Base-by-base conservation (phyloP, 108 stramenopile genomes). In the Bacterosira constricta region DNA sequence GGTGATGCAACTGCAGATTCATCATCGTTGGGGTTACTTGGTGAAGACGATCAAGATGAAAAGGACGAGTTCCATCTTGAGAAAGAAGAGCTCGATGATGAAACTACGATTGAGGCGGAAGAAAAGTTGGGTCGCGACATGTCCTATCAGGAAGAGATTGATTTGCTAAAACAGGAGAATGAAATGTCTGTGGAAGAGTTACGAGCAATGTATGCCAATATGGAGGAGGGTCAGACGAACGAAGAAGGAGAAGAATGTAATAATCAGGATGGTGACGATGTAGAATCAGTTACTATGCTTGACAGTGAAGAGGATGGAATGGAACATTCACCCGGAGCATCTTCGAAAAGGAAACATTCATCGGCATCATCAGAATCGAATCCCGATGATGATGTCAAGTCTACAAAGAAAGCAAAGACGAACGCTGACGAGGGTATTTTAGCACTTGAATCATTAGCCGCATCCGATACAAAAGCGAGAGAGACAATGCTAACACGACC, bases 121-220 rank as follows among this genome's bases (percentile, higher is more conserved):
- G n/a, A n/a, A n/a, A n/a, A n/a, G n/a, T n/a, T n/a, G n/a, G n/a
- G n/a, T n/a, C n/a, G n/a, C n/a, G n/a, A n/a, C n/a, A n/a, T n/a
- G n/a, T n/a, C n/a, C n/a, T n/a, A n/a, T n/a, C n/a, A n/a, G n/a
- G n/a, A n/a, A n/a, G n/a, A n/a, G n/a, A n/a, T n/a, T n/a, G n/a
- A n/a, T n/a, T n/a, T n/a, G n/a, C n/a, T n/a, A n/a, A n/a, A n/a
- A n/a, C n/a, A n/a, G n/a, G n/a, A n/a, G n/a, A n/a, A n/a, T n/a
- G n/a, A n/a, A 71, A 86, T 86, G 83, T 83, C 84, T 18, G 63
- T 90, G 0, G 92, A 93, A 45, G 84, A 90, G 66, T 69, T 93
- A 6, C 64, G 86, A 23, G 83, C 85, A 0, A 80, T 86, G 83
- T 93, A 93, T 66, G 67, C 49, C 8, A 51, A 44, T n/a, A 68